These are phyloP conservation scores for Glycyrrhiza uralensis DNA, from an alignment of 306 rosid species.

Conservation along the genomic window DNA sequence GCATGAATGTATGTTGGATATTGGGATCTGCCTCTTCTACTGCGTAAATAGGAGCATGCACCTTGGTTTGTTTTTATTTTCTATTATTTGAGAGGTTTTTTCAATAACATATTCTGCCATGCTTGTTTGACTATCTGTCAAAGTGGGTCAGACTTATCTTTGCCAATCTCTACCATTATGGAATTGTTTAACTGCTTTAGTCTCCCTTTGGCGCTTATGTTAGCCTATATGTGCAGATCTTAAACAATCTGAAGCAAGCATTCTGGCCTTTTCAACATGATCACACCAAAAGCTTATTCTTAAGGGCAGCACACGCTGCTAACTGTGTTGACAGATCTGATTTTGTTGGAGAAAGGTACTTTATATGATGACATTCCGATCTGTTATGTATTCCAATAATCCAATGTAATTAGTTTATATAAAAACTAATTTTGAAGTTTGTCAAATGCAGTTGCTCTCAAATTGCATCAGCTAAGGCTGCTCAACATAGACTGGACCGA, in stretches of 20 bases:
- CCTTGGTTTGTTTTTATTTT: neutral
- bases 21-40: neutral
- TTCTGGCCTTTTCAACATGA: constrained; percentile 94
- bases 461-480: constrained; percentile 92
- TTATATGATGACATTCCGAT: constrained; percentile 6
- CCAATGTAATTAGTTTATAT: neutral
- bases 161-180: constrained; percentile 6
- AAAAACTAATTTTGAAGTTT: constrained; percentile 16
- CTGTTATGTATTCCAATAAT: constrained; percentile 10
- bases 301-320: constrained; percentile 89
- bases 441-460: constrained; percentile 67
- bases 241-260: constrained; percentile 69
- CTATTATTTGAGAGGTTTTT: neutral
- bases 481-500: constrained; percentile 82
- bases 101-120: neutral
- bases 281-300: constrained; percentile 58
- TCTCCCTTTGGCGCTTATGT: constrained; percentile 17
- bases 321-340: constrained; percentile 58
- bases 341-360: constrained; percentile 65
- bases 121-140: constrained; percentile 16
- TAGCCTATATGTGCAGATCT: constrained; percentile 50
- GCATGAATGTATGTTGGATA: neutral
- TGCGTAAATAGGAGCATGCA: neutral
- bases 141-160: neutral
- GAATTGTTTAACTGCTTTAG: constrained; percentile 10